Base-by-base conservation (phyloP, 2,329 filamentous ascomycete species). In the Endoconidiophora polonica region DNA sequence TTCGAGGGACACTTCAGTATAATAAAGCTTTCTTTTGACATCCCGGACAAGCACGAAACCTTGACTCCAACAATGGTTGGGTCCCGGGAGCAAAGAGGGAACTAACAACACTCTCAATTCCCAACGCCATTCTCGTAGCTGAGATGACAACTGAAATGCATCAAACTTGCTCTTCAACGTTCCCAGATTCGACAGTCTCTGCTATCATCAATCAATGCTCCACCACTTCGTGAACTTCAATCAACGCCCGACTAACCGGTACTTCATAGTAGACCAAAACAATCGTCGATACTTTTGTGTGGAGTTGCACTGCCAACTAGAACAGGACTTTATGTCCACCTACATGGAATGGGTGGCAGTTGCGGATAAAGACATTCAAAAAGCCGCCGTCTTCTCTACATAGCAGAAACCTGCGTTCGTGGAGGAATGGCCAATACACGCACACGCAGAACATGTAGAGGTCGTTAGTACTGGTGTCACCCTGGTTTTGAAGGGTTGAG, bases 251-350 rank as follows among this genome's bases (percentile, higher is more conserved):
- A 24, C 12, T 20, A 10, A 24, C 26, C 6, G 14, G 36, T 5
- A 33, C 16, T 47, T 37, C 38, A 16, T 16, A 40, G 22, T 12
- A 16, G 18, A n/a, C 37, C 37, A 23, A 7, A 33, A 20, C 9
- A 24, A 46, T 40, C 9, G 7, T 40, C 10, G 26, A 23, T 49
- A 58, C 67, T 77, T 76, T 81, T 88, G 84, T 72, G 81, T 86
- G 61, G 80, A 83, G 76, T 70, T 74, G 82, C 86, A 85, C 76
- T 81, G 77, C 81, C 83, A 79, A 84, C 83, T 64, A 72, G 81
- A 86, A 94, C 81, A 79, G 69, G 85, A 91, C 87, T 95, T 94
- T 94, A 47, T 82, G 70, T 83, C 88, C 81, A 83, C 80, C 82
- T 79, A 77, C 77, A 14, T 18, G 29, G 4, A 49, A 58, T 49